phyloP scores from a whole-genome alignment of 1,139 yeast genomes.

The Sugiyamaella xylanicola region DNA sequence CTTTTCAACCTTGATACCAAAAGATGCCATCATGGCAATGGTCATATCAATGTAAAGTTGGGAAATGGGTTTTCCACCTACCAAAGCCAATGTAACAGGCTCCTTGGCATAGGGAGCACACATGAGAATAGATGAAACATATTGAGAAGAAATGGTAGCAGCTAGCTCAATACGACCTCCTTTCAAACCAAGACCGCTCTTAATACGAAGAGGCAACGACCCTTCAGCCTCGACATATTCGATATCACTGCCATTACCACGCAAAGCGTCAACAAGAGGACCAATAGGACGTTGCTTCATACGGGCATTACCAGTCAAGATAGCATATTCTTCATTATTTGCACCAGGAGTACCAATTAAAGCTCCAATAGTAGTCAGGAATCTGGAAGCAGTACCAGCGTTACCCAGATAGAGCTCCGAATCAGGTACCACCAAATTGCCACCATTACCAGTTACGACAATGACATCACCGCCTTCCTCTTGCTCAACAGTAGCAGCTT shows the following conservation, averaged over 20 bases:
- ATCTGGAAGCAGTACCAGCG: constrained; percentile 98
- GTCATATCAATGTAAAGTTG: constrained; percentile 98
- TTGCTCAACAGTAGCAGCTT: constrained; percentile 78
- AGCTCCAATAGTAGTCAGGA: constrained; percentile 87
- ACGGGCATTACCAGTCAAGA: constrained; percentile 90
- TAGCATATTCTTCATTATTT: constrained; percentile 50
- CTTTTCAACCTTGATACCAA: constrained; percentile 78
- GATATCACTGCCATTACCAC: constrained; percentile 73
- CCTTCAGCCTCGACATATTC: constrained; percentile 73
- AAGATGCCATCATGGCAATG: constrained; percentile 87
- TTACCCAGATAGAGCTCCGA: constrained; percentile 83
- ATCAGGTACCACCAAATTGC: constrained; percentile 61
- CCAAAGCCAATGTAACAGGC: constrained; percentile 84
- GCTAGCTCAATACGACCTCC: constrained; percentile 95
- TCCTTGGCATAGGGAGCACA: constrained; percentile 94
- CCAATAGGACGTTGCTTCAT: constrained; percentile 99
- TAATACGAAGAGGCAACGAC: constrained; percentile 79
- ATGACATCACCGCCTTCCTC: constrained; percentile 87
- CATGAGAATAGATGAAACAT: constrained; percentile 94
- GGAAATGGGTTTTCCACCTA: constrained; percentile 96
- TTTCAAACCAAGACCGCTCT: constrained; percentile 68
- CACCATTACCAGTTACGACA: constrained; percentile 86
- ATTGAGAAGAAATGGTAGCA: constrained; percentile 96
- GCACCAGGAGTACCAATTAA: constrained; percentile 55
- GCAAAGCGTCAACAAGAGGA: constrained; percentile 89